Conservation (phyloP, 208 protist species). For the Acanthamoeba healyi region DNA sequence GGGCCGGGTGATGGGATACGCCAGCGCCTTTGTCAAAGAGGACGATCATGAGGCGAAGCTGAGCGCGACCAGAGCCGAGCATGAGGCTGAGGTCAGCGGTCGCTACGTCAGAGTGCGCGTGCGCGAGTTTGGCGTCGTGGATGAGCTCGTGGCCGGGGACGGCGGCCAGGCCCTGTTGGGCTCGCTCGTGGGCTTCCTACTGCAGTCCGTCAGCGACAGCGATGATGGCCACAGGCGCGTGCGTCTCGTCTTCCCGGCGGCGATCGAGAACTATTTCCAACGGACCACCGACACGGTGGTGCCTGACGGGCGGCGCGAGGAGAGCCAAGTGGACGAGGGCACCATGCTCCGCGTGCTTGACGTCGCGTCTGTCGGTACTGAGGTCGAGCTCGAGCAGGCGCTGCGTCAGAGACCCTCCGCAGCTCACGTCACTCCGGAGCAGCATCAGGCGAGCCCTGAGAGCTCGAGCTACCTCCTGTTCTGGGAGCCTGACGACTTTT, state of each 20-base stretch:
- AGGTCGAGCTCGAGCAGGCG: background rate
- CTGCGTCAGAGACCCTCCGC: background rate
- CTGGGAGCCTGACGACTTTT: slow-evolving; percentile 1
- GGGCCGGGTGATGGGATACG: too few relatives aligned
- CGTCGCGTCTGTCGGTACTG: background rate
- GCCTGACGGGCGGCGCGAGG: too few relatives aligned
- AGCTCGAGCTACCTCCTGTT: background rate
- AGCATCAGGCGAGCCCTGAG: background rate
- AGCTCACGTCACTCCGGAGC: too few relatives aligned
- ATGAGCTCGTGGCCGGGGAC: background rate
- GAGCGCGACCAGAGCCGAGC: too few relatives aligned
- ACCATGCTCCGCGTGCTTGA: background rate
- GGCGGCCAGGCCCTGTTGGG: background rate
- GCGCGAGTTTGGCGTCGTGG: background rate
- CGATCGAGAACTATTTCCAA: background rate
- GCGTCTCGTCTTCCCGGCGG: background rate
- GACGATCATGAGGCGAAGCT: too few relatives aligned
- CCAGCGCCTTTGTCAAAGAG: background rate
- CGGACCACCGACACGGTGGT: too few relatives aligned
- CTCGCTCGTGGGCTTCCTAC: too few relatives aligned
- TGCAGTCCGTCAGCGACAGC: background rate
- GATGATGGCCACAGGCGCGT: background rate
- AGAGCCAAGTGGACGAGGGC: background rate
- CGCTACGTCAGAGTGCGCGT: background rate
- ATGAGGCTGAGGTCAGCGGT: background rate